These are phyloP conservation scores for Apiotrichum brassicae DNA, from an alignment of 1,284 basidiomycete genomes.

Conservation along the genomic window DNA sequence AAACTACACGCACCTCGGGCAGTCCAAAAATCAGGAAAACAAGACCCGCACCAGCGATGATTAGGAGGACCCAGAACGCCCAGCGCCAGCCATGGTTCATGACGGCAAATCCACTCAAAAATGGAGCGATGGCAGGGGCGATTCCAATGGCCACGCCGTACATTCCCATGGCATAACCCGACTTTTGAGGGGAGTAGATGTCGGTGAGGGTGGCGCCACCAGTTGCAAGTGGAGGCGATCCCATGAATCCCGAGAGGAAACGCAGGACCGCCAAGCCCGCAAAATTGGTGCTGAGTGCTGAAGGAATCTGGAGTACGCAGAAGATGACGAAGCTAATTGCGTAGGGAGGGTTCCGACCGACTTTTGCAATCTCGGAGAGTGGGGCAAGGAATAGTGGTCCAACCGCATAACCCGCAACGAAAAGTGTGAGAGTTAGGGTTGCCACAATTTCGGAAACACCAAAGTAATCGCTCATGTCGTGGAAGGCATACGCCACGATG, in stretches of 20 bases:
- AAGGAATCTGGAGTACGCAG: slow-evolving; percentile 38
- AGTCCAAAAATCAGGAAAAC: slow-evolving; percentile 56
- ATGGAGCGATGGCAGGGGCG: slow-evolving; percentile 47
- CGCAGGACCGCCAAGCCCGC: slow-evolving; percentile 38
- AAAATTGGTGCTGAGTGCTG: slow-evolving; percentile 37
- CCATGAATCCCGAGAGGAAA: slow-evolving; percentile 25
- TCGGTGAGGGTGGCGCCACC: slow-evolving; percentile 63
- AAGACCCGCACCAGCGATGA: slow-evolving; percentile 36
- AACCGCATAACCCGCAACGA: slow-evolving; percentile 60
- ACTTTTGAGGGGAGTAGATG: slow-evolving; percentile 56
- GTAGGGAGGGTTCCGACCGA: slow-evolving; percentile 38
- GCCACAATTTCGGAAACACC: slow-evolving; percentile 8
- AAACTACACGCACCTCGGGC: slow-evolving; percentile 48
- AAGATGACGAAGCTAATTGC: slow-evolving; percentile 40
- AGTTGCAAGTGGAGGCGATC: slow-evolving; percentile 28
- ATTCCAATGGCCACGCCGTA: slow-evolving; percentile 51
- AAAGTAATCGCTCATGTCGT: slow-evolving; percentile 8
- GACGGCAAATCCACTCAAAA: slow-evolving; percentile 49
- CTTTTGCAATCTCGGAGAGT: slow-evolving; percentile 31
- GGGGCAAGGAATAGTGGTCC: slow-evolving; percentile 49
- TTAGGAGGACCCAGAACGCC: slow-evolving; percentile 40
- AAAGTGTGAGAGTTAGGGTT: slow-evolving; percentile 10
- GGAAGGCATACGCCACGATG: slow-evolving; percentile 10
- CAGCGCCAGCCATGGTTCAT: slow-evolving; percentile 44
- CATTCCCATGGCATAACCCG: slow-evolving; percentile 61